These are phyloP conservation scores for Aspergillus niger DNA, from an alignment of 2,329 filamentous ascomycete genomes.

Conservation along the genomic window DNA sequence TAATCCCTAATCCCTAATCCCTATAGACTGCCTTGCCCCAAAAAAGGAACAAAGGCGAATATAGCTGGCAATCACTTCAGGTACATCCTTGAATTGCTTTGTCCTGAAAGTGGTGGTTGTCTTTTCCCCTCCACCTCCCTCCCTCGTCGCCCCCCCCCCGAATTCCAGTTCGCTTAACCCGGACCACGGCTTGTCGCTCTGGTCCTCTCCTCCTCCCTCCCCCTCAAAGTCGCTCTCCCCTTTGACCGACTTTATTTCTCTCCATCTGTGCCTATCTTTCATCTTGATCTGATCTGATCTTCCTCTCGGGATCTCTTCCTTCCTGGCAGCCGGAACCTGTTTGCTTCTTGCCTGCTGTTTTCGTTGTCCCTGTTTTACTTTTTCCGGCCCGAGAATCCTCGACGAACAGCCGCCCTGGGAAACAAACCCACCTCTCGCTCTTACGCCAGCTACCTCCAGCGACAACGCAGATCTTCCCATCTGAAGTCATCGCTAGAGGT, in stretches of 20 bases:
- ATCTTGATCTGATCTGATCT: slow-evolving; percentile 10
- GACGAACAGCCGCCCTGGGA: slow-evolving; percentile 15
- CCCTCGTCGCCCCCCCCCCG: no score
- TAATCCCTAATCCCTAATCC: slow-evolving; percentile 7
- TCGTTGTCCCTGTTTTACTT: slow-evolving; percentile 15
- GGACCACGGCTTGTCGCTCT: slow-evolving; percentile 11
- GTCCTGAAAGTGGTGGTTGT: slow-evolving; percentile 20
- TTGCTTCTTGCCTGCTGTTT: slow-evolving; percentile 12
- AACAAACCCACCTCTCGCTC: slow-evolving; percentile 22
- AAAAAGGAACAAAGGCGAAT: slow-evolving; percentile 8
- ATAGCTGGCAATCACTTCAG: slow-evolving; percentile 7
- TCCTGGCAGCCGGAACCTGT: neutral
- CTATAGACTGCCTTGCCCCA: slow-evolving; percentile 1
- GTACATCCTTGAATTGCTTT: slow-evolving; percentile 25
- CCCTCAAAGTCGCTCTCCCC: slow-evolving; percentile 15
- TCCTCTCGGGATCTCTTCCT: neutral
- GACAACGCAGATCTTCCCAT: slow-evolving; percentile 38
- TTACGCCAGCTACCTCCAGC: slow-evolving; percentile 41
- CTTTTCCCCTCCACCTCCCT: slow-evolving; percentile 4
- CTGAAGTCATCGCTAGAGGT: slow-evolving; percentile 43
- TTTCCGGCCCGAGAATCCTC: slow-evolving; percentile 9
- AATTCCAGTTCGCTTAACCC: slow-evolving; percentile 21
- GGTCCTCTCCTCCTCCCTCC: slow-evolving; percentile 6
- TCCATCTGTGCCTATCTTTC: slow-evolving; percentile 1
- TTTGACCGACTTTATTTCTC: slow-evolving; percentile 8